These are phyloP conservation scores for Boletellus ananas DNA, from an alignment of 768 basidiomycete species.

Conservation along the genomic window DNA sequence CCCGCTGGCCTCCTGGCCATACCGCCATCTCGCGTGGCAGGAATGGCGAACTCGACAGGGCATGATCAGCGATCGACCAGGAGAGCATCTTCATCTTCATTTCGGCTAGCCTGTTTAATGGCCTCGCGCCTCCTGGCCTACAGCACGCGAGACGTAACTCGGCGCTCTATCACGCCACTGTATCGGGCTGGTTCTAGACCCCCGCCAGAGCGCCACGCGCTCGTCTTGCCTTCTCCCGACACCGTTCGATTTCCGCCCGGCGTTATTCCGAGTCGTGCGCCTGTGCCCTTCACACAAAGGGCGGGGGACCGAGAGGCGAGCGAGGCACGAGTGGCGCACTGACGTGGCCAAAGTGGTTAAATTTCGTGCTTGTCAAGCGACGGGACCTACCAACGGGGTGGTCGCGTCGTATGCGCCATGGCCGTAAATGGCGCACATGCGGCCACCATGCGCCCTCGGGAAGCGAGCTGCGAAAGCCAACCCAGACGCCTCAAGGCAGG, in stretches of 20 bases:
- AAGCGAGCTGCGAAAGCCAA: conserved; percentile 22
- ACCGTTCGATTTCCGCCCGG: not conserved
- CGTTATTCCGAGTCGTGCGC: not conserved
- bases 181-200: conserved; percentile 12
- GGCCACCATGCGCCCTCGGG: conserved; percentile 30
- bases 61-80: conserved; percentile 26
- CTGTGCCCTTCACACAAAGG: too few species aligned
- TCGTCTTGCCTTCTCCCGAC: conserved; percentile 13
- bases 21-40: not conserved
- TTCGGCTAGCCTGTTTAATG: conserved; percentile 24
- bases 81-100: conserved; percentile 22
- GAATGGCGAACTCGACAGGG: conserved; percentile 6
- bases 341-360: conserved; percentile 3
- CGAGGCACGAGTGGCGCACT: not conserved
- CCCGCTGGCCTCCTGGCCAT: not conserved
- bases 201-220: not conserved
- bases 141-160: not conserved
- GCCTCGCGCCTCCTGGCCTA: conserved; percentile 5
- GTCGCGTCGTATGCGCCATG: conserved; percentile 19
- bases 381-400: conserved; percentile 7
- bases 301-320: not conserved
- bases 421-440: conserved; percentile 35
- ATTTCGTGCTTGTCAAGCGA: conserved; percentile 13
- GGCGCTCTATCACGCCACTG: not conserved
- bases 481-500: conserved; percentile 29